A percentile compares a stretch with the other conserved stretches of the same genome.
phyloP scores from a whole-genome alignment of 1,284 basidiomycete genomes.

The Rhodotorula mucilaginosa region DNA sequence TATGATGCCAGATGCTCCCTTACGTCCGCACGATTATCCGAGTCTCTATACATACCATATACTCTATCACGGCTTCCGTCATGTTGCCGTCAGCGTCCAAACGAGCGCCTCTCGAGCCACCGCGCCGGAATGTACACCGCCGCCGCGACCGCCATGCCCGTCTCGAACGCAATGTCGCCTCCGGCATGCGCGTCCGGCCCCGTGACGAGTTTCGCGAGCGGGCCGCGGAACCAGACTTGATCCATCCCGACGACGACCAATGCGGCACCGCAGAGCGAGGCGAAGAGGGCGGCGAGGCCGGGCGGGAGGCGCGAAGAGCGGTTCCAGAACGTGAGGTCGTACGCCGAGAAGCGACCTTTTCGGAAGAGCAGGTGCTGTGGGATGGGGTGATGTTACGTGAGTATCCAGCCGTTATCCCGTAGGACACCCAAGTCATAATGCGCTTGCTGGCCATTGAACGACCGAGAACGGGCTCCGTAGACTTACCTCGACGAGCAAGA shows the following conservation, averaged over 20 bases:
- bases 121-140: slow-evolving; percentile 46
- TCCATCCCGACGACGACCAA: slow-evolving; percentile 47
- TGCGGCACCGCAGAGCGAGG: slow-evolving; percentile 43
- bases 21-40: no score
- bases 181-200: slow-evolving; percentile 45
- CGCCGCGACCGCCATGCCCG: slow-evolving; percentile 46
- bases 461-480: slow-evolving; percentile 32
- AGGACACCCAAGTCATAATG: no score
- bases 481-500: slow-evolving; percentile 33
- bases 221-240: slow-evolving; percentile 43
- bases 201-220: slow-evolving; percentile 37
- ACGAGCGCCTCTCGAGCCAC: slow-evolving; percentile 43
- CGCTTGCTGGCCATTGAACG: background rate
- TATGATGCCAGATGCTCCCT: no score
- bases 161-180: slow-evolving; percentile 50
- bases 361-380: slow-evolving; percentile 48
- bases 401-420: background rate
- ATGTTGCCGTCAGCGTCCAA: slow-evolving; percentile 7
- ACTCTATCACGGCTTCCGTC: no score
- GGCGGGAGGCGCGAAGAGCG: slow-evolving; percentile 46
- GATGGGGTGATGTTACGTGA: background rate
- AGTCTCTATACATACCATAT: no score
- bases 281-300: slow-evolving; percentile 47
- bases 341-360: slow-evolving; percentile 37
- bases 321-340: slow-evolving; percentile 47